Evolutionary conservation across 306 rosid genomes (phyloP).

Genomic region (Sicyos edulis): DNA sequence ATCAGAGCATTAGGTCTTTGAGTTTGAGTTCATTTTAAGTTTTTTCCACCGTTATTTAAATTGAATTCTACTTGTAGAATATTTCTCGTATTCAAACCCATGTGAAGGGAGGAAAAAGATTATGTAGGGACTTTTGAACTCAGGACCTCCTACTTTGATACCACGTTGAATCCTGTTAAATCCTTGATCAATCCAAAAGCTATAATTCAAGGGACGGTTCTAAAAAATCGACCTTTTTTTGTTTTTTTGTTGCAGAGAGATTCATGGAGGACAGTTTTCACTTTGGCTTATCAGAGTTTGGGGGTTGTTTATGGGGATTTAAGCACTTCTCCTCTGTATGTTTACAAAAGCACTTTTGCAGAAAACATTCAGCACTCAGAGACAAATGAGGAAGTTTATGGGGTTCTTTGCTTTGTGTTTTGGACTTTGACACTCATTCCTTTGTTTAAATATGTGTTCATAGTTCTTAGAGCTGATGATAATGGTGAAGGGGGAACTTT

Average conservation of each 20-base stretch:
- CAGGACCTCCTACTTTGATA: too few species aligned
- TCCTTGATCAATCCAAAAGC: too few species aligned
- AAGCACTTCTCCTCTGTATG: conserved; percentile 85
- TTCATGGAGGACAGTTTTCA: conserved; percentile 77
- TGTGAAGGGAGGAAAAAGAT: too few species aligned
- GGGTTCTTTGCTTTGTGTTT: conserved; percentile 83
- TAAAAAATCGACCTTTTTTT: neutral
- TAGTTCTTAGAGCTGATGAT: conserved; percentile 87
- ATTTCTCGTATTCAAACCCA: too few species aligned
- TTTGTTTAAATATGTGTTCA: conserved; percentile 78
- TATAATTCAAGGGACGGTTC: neutral
- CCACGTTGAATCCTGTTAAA: too few species aligned
- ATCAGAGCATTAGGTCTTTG: too few species aligned
- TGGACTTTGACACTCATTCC: conserved; percentile 93
- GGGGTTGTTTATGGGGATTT: conserved; percentile 98
- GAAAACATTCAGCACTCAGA: conserved; percentile 88
- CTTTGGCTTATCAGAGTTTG: conserved; percentile 85
- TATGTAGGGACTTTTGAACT: too few species aligned
- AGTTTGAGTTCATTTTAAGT: too few species aligned
- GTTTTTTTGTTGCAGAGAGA: conserved; percentile 46
- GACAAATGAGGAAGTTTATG: conserved; percentile 86
- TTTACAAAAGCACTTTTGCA: conserved; percentile 84
- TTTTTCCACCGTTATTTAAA: too few species aligned
- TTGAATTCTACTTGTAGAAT: too few species aligned
- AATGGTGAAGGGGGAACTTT: conserved; percentile 99